These are phyloP conservation scores for Clarireedia paspali DNA, from an alignment of 2,329 filamentous ascomycete genomes.

Conservation along the genomic window DNA sequence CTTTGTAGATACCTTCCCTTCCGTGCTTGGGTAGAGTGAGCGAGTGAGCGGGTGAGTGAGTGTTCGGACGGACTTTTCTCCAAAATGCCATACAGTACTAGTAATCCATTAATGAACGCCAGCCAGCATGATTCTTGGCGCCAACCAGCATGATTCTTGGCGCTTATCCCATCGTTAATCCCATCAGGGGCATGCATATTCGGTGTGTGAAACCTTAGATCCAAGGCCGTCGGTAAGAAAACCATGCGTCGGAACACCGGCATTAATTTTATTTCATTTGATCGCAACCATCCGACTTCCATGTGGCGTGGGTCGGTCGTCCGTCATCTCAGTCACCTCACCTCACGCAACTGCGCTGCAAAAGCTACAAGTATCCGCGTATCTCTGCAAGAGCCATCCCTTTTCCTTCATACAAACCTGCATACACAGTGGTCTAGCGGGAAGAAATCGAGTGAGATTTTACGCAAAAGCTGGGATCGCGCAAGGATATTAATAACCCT, in stretches of 20 bases:
- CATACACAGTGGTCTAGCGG: no score
- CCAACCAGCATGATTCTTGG: no score
- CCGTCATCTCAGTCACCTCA: neutral
- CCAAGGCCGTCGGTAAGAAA: neutral
- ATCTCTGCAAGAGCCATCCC: neutral
- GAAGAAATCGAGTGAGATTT: neutral
- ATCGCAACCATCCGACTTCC: neutral
- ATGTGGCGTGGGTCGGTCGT: constrained; percentile 6
- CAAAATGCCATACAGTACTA: no score
- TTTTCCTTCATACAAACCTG: neutral
- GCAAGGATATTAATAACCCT: neutral
- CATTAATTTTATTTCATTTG: neutral
- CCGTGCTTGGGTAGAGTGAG: no score
- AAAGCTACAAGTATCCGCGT: neutral
- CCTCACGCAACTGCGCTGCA: neutral
- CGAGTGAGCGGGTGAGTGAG: no score
- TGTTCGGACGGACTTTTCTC: no score
- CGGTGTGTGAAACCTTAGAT: neutral
- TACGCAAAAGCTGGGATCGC: neutral
- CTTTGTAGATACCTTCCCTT: no score
- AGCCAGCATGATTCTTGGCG: no score
- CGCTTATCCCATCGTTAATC: neutral
- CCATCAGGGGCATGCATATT: neutral
- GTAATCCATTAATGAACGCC: no score
- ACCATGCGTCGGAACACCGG: neutral